phyloP scores from a whole-genome alignment of 2,329 filamentous ascomycete genomes.

The Raffaelea ambrosiae region DNA sequence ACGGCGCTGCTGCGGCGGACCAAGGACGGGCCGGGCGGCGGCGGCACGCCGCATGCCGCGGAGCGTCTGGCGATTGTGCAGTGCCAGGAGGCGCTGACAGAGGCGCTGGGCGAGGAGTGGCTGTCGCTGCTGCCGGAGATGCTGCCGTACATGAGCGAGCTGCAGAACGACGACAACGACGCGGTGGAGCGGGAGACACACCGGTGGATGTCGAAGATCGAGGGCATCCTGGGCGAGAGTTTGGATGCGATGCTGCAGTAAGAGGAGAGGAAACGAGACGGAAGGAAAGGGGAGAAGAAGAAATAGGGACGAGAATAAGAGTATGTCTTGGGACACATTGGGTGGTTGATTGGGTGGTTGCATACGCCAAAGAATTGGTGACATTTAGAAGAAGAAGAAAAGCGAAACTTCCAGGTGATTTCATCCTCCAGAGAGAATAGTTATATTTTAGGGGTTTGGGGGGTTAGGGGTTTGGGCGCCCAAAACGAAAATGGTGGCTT shows the following conservation, averaged over 20 bases:
- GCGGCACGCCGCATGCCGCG: constrained; percentile 50
- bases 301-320: too few species aligned
- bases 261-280: constrained; percentile 5
- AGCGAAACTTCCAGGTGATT: too few species aligned
- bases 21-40: constrained; percentile 39
- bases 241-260: constrained; percentile 88
- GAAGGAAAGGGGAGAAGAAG: too few species aligned
- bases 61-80: constrained; percentile 76
- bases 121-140: constrained; percentile 85
- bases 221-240: constrained; percentile 81
- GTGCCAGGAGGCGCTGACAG: constrained; percentile 71
- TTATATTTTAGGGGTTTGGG: too few species aligned
- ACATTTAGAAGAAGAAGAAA: too few species aligned
- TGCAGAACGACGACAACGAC: constrained; percentile 96
- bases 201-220: constrained; percentile 84
- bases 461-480: too few species aligned
- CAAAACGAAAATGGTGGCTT: too few species aligned
- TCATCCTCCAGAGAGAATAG: too few species aligned
- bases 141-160: constrained; percentile 89
- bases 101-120: constrained; percentile 83
- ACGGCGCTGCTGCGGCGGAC: constrained; percentile 53
- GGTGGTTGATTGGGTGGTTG: too few species aligned
- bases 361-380: too few species aligned
- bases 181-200: constrained; percentile 82
- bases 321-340: too few species aligned